Evolutionary conservation across 805 yeast species (phyloP), one percentile per base, ranked within the genome.

Genomic region (Brettanomyces anomalus): DNA sequence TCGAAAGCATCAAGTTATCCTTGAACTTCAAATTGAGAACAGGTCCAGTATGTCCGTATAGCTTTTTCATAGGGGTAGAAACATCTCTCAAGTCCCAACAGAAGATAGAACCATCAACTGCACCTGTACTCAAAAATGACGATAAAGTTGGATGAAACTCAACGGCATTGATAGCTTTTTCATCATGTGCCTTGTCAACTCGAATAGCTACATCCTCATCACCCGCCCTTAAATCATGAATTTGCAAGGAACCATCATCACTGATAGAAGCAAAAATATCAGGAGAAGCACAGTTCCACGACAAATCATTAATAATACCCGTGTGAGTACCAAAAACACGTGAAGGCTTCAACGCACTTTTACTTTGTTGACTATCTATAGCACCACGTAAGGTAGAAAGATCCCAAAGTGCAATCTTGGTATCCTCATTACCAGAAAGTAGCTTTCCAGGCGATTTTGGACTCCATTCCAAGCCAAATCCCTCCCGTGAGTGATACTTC

Each of bases 81-180:
- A 77, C 67, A 54, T 78, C 77, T 56, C 95, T 72, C 42, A 84
- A 61, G 57, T 88, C 96, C 79, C 86, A 86, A 20, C 82, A 64
- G 41, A 74, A 75, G 17, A 86, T 74, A n/a, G 79, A 65, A 52
- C 79, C 78, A 57, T 87, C 96, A 21, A 81, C 77, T 11, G 87
- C 82, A 18, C 84, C 95, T 1, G 93, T 83, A 13, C 81, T 89
- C 39, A 84, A 68, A 45, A 85, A 58, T 33, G 74, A 62, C n/a
- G 55, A 49, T 15, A 76, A 41, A 4, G 62, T 59, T 0, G 85
- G 82, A 53, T 81, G 81, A 62, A 83, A 83, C 36, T 73, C 75
- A 37, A 83, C 72, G 1, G 84, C 71, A 55, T 82, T 84, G 49
- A 85, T 78, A 13, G 54, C 47, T n/a, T 78, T 76, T 38, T 73